Evolutionary conservation across 352 stramenopile species (phyloP).

Genomic region (Phytophthora pistaciae): DNA sequence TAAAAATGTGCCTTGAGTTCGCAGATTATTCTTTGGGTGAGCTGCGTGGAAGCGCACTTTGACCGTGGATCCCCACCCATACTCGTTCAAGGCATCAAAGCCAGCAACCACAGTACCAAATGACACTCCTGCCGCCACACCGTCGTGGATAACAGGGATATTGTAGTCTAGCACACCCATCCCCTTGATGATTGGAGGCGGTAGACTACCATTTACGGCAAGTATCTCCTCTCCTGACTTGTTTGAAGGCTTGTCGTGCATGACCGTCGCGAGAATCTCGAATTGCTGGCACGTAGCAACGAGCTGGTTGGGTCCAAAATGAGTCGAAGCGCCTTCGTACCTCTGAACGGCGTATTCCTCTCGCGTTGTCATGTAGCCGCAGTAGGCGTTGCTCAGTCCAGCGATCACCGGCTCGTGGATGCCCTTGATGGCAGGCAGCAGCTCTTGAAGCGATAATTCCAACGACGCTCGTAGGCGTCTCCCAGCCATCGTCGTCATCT

Average conservation of each 20-base stretch:
- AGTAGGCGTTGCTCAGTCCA: conserved; percentile 85
- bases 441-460: conserved; percentile 30
- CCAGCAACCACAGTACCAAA: conserved; percentile 70
- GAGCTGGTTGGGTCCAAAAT: conserved; percentile 90
- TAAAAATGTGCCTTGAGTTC: conserved; percentile 79
- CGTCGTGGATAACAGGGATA: conserved; percentile 78
- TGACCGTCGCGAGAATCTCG: conserved; percentile 54
- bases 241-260: conserved; percentile 32
- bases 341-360: conserved; percentile 90
- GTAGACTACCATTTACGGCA: conserved; percentile 11
- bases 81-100: conserved; percentile 51
- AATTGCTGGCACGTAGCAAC: conserved; percentile 84
- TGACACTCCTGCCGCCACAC: conserved; percentile 42
- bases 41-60: conserved; percentile 75
- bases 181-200: conserved; percentile 63
- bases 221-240: conserved; percentile 8
- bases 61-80: conserved; percentile 57
- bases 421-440: conserved; percentile 15
- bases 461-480: conserved; percentile 65
- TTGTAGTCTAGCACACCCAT: conserved; percentile 81
- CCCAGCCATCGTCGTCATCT: conserved; percentile 88
- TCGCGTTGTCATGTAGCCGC: conserved; percentile 85
- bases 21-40: conserved; percentile 87
- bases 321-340: conserved; percentile 91
- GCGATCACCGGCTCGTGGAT: conserved; percentile 70